phyloP scores from a whole-genome alignment of 257 asterid species.

The Przewalskia tangutica region DNA sequence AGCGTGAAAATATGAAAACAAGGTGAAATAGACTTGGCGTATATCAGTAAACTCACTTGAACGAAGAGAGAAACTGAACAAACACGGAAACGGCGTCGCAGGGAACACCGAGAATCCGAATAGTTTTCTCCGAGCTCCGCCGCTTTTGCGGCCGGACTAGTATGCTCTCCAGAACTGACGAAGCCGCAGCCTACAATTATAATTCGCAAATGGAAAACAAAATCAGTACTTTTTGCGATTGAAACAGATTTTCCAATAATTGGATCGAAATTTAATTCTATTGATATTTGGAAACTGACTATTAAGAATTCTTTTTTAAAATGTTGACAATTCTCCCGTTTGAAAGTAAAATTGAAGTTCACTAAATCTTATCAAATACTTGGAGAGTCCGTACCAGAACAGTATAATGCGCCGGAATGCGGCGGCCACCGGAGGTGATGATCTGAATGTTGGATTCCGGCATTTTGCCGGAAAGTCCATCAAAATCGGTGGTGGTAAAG shows the following conservation, averaged over 20 bases:
- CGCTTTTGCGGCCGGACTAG: conserved; percentile 56
- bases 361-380: not conserved
- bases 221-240: not conserved
- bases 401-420: conserved; percentile 60
- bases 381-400: conserved; percentile 38
- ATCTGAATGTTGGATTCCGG: conserved; percentile 48
- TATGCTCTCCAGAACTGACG: conserved; percentile 76
- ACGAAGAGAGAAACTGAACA: conserved; percentile 53
- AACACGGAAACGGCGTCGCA: conserved; percentile 72
- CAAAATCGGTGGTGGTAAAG: conserved; percentile 7
- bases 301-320: not conserved
- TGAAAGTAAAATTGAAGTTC: not conserved
- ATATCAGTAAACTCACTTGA: conserved; percentile 42
- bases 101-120: conserved; percentile 76
- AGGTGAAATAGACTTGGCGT: not conserved
- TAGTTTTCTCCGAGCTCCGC: conserved; percentile 40
- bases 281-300: not conserved
- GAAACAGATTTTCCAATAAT: not conserved
- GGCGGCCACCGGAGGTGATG: conserved; percentile 50
- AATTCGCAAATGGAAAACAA: not conserved
- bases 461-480: conserved; percentile 20
- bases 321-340: not conserved
- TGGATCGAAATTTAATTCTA: not conserved
- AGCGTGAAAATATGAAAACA: not conserved
- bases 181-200: conserved; percentile 51